Base-by-base conservation (phyloP, 2,329 filamentous ascomycete genomes). In the Didymella sp. region DNA sequence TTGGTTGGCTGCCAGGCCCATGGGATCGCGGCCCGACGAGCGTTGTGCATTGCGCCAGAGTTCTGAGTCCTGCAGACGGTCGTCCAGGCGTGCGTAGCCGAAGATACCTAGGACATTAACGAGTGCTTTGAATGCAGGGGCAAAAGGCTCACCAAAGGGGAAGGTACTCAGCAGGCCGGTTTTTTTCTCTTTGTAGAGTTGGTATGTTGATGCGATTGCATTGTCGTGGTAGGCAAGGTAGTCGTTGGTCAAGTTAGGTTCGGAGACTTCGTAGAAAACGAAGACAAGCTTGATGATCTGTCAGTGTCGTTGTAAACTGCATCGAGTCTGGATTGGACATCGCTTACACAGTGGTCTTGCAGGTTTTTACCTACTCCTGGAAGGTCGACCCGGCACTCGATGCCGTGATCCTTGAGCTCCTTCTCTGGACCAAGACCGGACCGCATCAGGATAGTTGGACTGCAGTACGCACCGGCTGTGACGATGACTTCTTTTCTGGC, bases 281-380 rank as follows among this genome's bases (percentile, higher is more conserved):
- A 87, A 86, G 48, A 63, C 66, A 47, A 74, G 63, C 60, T 70
- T 30, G 81, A 78, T 12, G 25, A 28, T 31, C 17, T n/a, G 22
- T 41, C 13, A 41, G 38, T n/a, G n/a, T 41, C 1, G 3, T 9
- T 24, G 21, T 13, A 22, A 4, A n/a, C 1, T 1, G 13, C 3
- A 21, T 38, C 6, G 11, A 3, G 1, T 5, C 2, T 21, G 13
- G 12, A 22, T 6, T 24, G 13, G 3, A 1, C 8, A 2, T 24
- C 9, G 9, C 38, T 22, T 41, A 81, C 82, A n/a, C 82, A 81
- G 44, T 88, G 86, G 67, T 90, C 87, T 51, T 86, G 80, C 2
- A 90, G 78, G 70, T 89, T 87, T 56, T 81, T 81, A 1, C 87
- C 87, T 0, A 90, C 86, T 24, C 87, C 85, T 0, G 83, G 82